Percentiles rank a stretch among this genome's conserved stretches.
These are phyloP conservation scores for Platanus orientalis DNA, from an alignment of 164 flowering plant species.

Conservation along the genomic window DNA sequence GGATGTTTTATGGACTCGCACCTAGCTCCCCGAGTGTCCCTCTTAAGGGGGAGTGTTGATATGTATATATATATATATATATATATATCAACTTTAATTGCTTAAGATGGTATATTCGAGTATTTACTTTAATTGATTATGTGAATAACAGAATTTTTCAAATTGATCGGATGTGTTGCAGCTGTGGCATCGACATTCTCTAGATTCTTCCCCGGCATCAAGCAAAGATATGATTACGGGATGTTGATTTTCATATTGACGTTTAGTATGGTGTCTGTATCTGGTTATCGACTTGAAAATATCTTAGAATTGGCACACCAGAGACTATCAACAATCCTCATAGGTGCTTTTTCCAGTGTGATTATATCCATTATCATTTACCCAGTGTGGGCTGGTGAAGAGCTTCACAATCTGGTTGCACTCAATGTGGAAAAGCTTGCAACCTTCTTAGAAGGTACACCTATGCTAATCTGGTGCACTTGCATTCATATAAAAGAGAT, in stretches of 20 bases:
- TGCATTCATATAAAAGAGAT: no score
- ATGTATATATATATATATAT: no score
- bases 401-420: constrained; percentile 62
- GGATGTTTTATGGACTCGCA: no score
- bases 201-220: constrained; percentile 60
- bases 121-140: neutral
- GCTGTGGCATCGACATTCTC: constrained; percentile 54
- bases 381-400: constrained; percentile 93
- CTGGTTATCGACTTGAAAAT: constrained; percentile 59
- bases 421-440: constrained; percentile 66
- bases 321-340: constrained; percentile 50
- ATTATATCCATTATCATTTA: constrained; percentile 45
- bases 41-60: no score
- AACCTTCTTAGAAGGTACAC: constrained; percentile 60
- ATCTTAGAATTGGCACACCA: constrained; percentile 52
- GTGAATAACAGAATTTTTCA: neutral
- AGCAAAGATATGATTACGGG: constrained; percentile 76
- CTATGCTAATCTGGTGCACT: neutral
- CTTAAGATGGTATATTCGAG: no score
- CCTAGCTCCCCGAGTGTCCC: no score
- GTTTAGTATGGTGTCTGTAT: constrained; percentile 65
- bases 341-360: constrained; percentile 57
- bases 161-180: constrained; percentile 21
- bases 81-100: no score
- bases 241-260: constrained; percentile 68